Evolutionary conservation across 352 stramenopile genomes (phyloP), one percentile per base, ranked within the genome.

Genomic region (Globisporangium yorkense): DNA sequence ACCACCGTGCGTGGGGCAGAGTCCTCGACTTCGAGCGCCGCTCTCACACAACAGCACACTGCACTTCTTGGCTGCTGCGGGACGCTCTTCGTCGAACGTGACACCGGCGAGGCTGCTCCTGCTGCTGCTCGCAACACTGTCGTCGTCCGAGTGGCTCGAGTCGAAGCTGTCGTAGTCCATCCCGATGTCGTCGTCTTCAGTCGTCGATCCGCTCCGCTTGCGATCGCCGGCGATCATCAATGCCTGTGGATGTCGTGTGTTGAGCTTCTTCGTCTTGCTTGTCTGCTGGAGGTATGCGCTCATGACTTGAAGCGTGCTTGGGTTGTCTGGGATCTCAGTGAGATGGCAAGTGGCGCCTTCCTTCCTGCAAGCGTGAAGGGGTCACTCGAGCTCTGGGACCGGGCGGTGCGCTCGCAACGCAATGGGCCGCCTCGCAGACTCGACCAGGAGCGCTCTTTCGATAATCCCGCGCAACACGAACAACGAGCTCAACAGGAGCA

Each of bases 1-100:
- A 44, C 77, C 75, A 18, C 77, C 77, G 52, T 90, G 81, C 0
- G 66, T 43, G 24, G 77, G 75, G 57, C 80, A 90, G 9, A 82
- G 61, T 0, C 80, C 80, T 18, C 80, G 81, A 66, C 74, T 85
- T 5, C 77, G 80, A 16, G 77, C 77, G 51, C 55, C 51, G 44
- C 79, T 75, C 1, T 65, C 53, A 49, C 79, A 91, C 16, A 56
- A 63, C 5, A 44, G 40, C 13, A 69, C 64, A 9, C 33, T 47
- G 56, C 56, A 79, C 24, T 63, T 73, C 55, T 71, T 52, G 3
- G 33, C 16, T 16, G 16, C 57, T 51, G 57, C 56, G 10, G 35
- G 44, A 15, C 35, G 7, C 5, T 24, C 57, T 37, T 57, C 48
- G 13, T 21, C 29, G 20, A 48, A 33, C 31, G 31, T 51, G 29